Base-by-base conservation (phyloP, 352 stramenopile genomes). In the Globisporangium barbulae region DNA sequence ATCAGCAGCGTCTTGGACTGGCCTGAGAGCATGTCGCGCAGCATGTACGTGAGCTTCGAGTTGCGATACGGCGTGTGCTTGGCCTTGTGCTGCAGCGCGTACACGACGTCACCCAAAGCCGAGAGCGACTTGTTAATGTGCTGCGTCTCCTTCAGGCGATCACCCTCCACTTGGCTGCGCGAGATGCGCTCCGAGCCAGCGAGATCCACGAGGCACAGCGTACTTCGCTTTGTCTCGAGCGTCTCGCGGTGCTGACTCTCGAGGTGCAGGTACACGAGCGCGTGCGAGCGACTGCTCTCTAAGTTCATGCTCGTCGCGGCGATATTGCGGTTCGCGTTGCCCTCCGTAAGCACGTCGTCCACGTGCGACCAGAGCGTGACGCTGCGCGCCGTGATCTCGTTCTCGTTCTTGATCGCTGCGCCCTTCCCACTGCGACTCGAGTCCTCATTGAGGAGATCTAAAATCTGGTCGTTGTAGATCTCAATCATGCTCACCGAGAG, bases 121-220 rank as follows among this genome's bases (percentile, higher is more conserved):
- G 89, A 93, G 28, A 99, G 82, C 53, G 90, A 98, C 79, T 99
- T 99, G 89, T 99, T 99, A 71, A 99, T 99, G 69, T 98, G 91
- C 67, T 98, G 94, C 13, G 97, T 97, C 67, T 99, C 97, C 63
- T 98, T 97, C 44, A 99, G 72, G 0, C 85, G 83, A 35, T 96
- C 86, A 19, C 83, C 88, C 44, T 91, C 78, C 10, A 94, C 88
- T 67, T 92, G 78, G 47, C 82, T 93, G n/a, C 84, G 82, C 35
- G 82, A 87, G 49, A 98, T 88, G 31, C 96, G 87, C 68, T 99
- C 97, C 8, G 96, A 98, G n/a, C 95, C 95, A 5, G 98, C 98
- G 44, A 99, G 82, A 79, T 99, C 97, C 12, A 99, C 97, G 52
- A 99, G 91, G 77, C 98, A 98, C 37, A 99, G 76, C 47, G 90